These are phyloP conservation scores for Colletotrichum sp. DNA, from an alignment of 2,329 filamentous ascomycete genomes.

Conservation along the genomic window DNA sequence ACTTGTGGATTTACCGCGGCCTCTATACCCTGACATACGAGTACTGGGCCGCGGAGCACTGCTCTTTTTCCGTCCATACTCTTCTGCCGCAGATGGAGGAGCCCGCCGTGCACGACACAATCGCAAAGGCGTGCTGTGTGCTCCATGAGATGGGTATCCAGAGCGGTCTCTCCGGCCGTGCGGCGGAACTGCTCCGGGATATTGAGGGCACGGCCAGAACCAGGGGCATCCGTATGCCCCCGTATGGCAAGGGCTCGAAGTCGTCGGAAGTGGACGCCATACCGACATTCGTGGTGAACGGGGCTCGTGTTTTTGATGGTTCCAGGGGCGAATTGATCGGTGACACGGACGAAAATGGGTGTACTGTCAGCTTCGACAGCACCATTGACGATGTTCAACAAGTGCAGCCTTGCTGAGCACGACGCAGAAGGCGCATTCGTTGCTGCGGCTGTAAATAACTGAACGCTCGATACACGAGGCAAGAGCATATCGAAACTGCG, in stretches of 20 bases:
- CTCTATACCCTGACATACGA: slow-evolving; percentile 25
- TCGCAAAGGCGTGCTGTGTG: not conserved
- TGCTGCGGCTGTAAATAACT: not conserved
- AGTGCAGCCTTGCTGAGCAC: not conserved
- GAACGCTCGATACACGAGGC: too few species aligned
- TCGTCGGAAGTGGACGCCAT: not conserved
- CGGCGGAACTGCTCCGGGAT: not conserved
- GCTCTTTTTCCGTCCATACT: not conserved
- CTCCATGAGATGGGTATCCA: not conserved
- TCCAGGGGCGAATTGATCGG: not conserved
- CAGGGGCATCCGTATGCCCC: not conserved
- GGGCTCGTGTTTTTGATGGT: not conserved
- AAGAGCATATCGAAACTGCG: too few species aligned
- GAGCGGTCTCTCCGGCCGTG: not conserved
- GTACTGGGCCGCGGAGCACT: slow-evolving; percentile 21
- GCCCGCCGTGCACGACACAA: not conserved
- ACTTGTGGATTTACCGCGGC: slow-evolving; percentile 29
- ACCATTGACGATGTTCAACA: not conserved
- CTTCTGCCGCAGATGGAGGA: not conserved
- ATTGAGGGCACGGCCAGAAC: not conserved
- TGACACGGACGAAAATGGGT: not conserved
- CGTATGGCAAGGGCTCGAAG: not conserved
- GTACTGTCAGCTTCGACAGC: not conserved
- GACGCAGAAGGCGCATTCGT: not conserved
- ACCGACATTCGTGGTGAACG: not conserved